phyloP scores from a whole-genome alignment of 768 basidiomycete species.

The Lentinula edodes region DNA sequence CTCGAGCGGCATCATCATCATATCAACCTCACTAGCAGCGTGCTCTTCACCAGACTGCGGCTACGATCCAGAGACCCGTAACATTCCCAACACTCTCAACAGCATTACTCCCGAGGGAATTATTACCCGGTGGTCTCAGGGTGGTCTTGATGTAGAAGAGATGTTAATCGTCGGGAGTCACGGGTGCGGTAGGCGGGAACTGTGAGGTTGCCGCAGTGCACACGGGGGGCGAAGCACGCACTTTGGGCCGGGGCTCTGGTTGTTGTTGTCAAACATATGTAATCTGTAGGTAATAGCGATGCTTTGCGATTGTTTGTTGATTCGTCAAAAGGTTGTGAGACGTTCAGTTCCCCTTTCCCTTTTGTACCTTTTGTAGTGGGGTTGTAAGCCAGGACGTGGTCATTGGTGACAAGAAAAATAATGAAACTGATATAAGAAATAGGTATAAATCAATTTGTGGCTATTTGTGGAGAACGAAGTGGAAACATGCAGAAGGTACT shows the following conservation, averaged over 20 bases:
- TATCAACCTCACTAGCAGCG: slow-evolving; percentile 27
- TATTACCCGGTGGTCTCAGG: not conserved
- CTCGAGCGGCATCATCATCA: not conserved
- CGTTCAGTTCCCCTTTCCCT: no score
- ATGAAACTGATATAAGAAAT: no score
- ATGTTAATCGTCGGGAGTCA: no score
- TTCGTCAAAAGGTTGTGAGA: no score
- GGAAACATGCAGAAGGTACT: no score
- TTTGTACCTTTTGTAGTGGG: no score
- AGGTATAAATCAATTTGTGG: no score
- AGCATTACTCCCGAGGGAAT: slow-evolving; percentile 1
- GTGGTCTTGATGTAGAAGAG: not conserved
- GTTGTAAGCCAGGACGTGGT: no score
- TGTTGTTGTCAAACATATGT: not conserved
- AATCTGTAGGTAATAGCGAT: not conserved
- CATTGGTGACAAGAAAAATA: no score
- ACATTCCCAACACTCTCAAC: slow-evolving; percentile 21
- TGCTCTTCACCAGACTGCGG: slow-evolving; percentile 24
- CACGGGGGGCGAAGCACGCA: not conserved
- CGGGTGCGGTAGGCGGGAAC: no score
- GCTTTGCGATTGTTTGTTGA: not conserved
- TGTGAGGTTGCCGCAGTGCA: not conserved
- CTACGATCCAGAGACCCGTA: slow-evolving; percentile 27
- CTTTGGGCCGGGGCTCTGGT: not conserved
- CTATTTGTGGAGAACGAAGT: no score